A percentile compares a stretch with the other conserved stretches of the same genome.
Conservation (phyloP, 2,329 filamentous ascomycete genomes). For the Scytalidium sp. region DNA sequence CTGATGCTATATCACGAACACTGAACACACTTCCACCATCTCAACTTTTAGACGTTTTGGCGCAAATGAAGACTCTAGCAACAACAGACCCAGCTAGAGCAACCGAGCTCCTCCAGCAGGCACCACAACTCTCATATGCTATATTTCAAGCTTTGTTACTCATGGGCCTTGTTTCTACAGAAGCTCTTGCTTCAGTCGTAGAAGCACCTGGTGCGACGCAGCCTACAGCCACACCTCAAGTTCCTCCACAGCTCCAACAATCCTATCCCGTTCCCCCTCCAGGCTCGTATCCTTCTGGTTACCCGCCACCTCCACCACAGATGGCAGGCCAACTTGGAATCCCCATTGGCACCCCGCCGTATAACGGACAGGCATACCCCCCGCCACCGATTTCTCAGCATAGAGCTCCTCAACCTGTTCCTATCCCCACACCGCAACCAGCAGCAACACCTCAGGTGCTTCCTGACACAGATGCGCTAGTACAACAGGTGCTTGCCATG, state of each 20-base stretch:
- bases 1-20: conserved; percentile 89
- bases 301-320: conserved; percentile 34
- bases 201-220: conserved; percentile 47
- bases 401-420: conserved; percentile 36
- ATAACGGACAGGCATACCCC: conserved; percentile 17
- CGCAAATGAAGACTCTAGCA: conserved; percentile 92
- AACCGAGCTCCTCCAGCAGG: conserved; percentile 80
- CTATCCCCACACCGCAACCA: conserved; percentile 33
- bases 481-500: conserved; percentile 79
- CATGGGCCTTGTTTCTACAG: conserved; percentile 87
- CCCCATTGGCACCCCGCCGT: conserved; percentile 42
- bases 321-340: conserved; percentile 31
- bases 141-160: conserved; percentile 92
- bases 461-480: conserved; percentile 67
- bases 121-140: conserved; percentile 89
- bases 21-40: conserved; percentile 81
- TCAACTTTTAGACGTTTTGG: conserved; percentile 88
- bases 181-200: conserved; percentile 77
- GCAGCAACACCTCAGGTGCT: conserved; percentile 23
- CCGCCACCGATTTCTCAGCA: conserved; percentile 40
- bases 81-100: conserved; percentile 77
- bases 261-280: conserved; percentile 16
- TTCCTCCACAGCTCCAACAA: conserved; percentile 18
- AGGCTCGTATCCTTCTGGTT: conserved; percentile 31
- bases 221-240: conserved; percentile 40